Percentiles rank a stretch among this genome's conserved stretches.
These are phyloP conservation scores for Exophiala xenobiotica DNA, from an alignment of 2,329 filamentous ascomycete genomes.

Conservation along the genomic window DNA sequence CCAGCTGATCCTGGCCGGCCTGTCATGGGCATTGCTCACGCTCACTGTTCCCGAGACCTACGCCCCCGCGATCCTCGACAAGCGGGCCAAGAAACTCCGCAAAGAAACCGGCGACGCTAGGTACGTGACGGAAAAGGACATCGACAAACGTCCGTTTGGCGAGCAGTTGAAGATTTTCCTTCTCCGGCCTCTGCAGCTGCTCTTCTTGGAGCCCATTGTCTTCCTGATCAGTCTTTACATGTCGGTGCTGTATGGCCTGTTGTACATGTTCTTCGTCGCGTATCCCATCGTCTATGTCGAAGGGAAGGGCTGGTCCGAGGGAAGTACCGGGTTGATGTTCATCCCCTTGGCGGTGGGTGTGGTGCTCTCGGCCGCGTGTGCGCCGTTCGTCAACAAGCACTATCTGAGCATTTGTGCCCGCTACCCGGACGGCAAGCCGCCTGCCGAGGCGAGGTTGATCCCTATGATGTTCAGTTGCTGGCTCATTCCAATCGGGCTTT, in stretches of 20 bases:
- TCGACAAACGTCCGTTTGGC: slow-evolving; percentile 67
- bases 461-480: slow-evolving; percentile 80
- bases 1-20: slow-evolving; percentile 70
- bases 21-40: slow-evolving; percentile 72
- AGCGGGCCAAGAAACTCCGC: slow-evolving; percentile 69
- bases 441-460: slow-evolving; percentile 73
- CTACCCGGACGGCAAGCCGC: slow-evolving; percentile 66
- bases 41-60: slow-evolving; percentile 93
- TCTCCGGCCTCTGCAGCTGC: slow-evolving; percentile 77
- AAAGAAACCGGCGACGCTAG: slow-evolving; percentile 64
- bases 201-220: slow-evolving; percentile 82
- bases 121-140: slow-evolving; percentile 76
- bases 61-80: slow-evolving; percentile 71
- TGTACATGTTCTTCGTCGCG: slow-evolving; percentile 54
- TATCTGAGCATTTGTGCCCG: slow-evolving; percentile 65
- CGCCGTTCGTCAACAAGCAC: slow-evolving; percentile 76
- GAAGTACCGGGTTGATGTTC: slow-evolving; percentile 80
- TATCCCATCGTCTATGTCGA: slow-evolving; percentile 68
- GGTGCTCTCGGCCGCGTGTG: slow-evolving; percentile 62
- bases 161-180: slow-evolving; percentile 74
- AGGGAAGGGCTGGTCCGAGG: slow-evolving; percentile 74
- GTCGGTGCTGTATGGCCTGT: slow-evolving; percentile 67
- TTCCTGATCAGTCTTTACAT: slow-evolving; percentile 83
- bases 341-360: slow-evolving; percentile 79
- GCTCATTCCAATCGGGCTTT: slow-evolving; percentile 66